A percentile compares a stretch with the other conserved stretches of the same genome.
Conservation (phyloP, 2,329 filamentous ascomycete genomes). For the Nannizzia gypsea region DNA sequence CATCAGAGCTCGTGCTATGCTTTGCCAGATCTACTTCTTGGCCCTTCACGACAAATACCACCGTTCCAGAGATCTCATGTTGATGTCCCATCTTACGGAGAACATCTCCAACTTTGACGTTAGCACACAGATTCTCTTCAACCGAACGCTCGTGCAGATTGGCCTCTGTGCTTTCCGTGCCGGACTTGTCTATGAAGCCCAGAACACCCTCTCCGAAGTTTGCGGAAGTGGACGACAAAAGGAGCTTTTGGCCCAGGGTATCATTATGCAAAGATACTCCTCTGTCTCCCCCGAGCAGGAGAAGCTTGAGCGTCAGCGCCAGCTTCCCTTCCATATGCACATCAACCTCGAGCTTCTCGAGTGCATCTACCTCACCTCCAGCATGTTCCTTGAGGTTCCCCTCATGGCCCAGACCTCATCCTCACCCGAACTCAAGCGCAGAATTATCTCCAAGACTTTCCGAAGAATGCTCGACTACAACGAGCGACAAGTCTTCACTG, state of each 20-base stretch:
- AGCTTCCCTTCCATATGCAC: conserved; percentile 99
- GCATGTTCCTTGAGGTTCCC: conserved; percentile 97
- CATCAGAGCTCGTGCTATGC: conserved; percentile 88
- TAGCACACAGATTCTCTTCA: conserved; percentile 95
- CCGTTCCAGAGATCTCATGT: conserved; percentile 95
- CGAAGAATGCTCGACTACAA: conserved; percentile 98
- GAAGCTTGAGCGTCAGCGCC: conserved; percentile 88
- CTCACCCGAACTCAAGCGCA: conserved; percentile 91
- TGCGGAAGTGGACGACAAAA: conserved; percentile 96
- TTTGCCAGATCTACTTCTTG: conserved; percentile 97
- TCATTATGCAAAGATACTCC: conserved; percentile 94
- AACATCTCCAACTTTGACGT: conserved; percentile 95
- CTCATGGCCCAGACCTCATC: conserved; percentile 93
- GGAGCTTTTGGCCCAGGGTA: conserved; percentile 91
- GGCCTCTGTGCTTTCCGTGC: conserved; percentile 97
- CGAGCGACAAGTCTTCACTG: conserved; percentile 97
- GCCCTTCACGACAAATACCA: conserved; percentile 97
- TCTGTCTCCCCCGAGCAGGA: conserved; percentile 97
- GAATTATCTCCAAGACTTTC: conserved; percentile 98
- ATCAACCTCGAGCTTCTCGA: conserved; percentile 98
- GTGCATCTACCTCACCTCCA: conserved; percentile 97
- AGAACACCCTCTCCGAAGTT: conserved; percentile 95
- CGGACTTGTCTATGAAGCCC: conserved; percentile 91
- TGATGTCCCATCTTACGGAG: conserved; percentile 98
- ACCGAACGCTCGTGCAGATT: conserved; percentile 93